These are phyloP conservation scores for Thermochaetoides dissita DNA, from an alignment of 2,329 filamentous ascomycete genomes.

Conservation along the genomic window DNA sequence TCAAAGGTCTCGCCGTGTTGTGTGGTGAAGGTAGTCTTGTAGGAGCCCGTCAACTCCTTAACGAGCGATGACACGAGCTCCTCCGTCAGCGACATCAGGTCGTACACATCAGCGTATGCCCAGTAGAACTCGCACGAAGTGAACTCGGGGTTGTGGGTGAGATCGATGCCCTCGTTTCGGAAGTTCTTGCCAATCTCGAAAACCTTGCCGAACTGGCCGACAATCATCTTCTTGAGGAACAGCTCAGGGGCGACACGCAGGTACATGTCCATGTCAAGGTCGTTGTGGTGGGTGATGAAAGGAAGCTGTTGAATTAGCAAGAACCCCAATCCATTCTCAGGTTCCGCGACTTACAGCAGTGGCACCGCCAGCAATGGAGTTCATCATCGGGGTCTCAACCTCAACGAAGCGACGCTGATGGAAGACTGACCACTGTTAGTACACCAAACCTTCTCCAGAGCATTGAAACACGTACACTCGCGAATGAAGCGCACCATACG, in stretches of 20 bases:
- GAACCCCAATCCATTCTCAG: background rate
- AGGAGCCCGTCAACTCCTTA: constrained; percentile 73
- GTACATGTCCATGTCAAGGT: constrained; percentile 85
- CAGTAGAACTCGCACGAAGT: constrained; percentile 96
- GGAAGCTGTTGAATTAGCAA: constrained; percentile 39
- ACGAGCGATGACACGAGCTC: constrained; percentile 83
- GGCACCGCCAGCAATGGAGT: constrained; percentile 85
- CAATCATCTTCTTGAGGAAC: constrained; percentile 90
- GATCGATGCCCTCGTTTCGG: constrained; percentile 79
- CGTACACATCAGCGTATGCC: constrained; percentile 84
- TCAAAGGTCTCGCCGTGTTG: constrained; percentile 75
- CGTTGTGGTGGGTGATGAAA: constrained; percentile 93
- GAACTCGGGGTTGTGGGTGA: constrained; percentile 97
- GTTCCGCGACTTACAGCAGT: constrained; percentile 42
- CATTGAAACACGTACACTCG: constrained; percentile 30
- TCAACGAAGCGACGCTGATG: constrained; percentile 80
- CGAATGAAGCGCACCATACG: constrained; percentile 85
- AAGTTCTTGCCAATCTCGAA: constrained; percentile 95
- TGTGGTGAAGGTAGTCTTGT: constrained; percentile 74
- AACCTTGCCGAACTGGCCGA: constrained; percentile 85
- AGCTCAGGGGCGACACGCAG: constrained; percentile 91
- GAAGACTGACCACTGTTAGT: constrained; percentile 35
- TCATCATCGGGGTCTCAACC: constrained; percentile 96
- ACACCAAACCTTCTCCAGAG: background rate
- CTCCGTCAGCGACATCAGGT: constrained; percentile 82